Evolutionary conservation across 2,329 filamentous ascomycete genomes (phyloP).

Genomic region (Alternaria triticina): DNA sequence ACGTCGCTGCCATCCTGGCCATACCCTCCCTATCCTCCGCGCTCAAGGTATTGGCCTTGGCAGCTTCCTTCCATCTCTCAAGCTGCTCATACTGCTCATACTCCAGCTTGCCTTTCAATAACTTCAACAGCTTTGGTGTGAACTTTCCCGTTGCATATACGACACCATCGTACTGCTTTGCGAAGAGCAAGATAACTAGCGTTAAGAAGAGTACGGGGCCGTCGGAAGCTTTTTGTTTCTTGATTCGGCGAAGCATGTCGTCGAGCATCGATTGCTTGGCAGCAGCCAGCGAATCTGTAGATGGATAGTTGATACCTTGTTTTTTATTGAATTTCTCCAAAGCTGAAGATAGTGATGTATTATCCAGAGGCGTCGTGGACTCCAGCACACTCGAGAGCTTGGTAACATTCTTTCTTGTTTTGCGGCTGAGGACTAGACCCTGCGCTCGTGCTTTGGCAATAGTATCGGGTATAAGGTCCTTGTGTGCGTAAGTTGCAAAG

Average conservation of each 20-base stretch:
- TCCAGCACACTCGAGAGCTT: slow-evolving; percentile 35
- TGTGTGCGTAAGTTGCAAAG: slow-evolving; percentile 35
- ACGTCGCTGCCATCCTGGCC: slow-evolving; percentile 33
- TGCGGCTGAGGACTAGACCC: slow-evolving; percentile 38
- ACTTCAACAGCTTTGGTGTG: slow-evolving; percentile 49
- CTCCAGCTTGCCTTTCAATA: slow-evolving; percentile 33
- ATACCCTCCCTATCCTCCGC: slow-evolving; percentile 43
- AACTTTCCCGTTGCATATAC: slow-evolving; percentile 52
- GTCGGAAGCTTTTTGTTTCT: slow-evolving; percentile 43
- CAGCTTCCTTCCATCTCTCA: slow-evolving; percentile 48
- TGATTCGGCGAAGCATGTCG: slow-evolving; percentile 44
- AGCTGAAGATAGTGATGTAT: slow-evolving; percentile 12
- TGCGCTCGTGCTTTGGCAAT: slow-evolving; percentile 40
- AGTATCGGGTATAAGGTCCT: slow-evolving; percentile 44
- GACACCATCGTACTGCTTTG: slow-evolving; percentile 38
- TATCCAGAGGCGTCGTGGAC: slow-evolving; percentile 14
- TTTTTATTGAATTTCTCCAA: slow-evolving; percentile 46
- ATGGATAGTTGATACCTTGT: slow-evolving; percentile 28
- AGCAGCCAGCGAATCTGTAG: slow-evolving; percentile 6
- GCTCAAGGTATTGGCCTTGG: slow-evolving; percentile 40
- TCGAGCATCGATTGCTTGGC: slow-evolving; percentile 35
- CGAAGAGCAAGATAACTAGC: slow-evolving; percentile 42
- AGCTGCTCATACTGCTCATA: slow-evolving; percentile 36
- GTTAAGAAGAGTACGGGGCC: slow-evolving; percentile 48
- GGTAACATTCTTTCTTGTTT: slow-evolving; percentile 38